Conservation (phyloP, 2,329 filamentous ascomycete species). For the Penicillium sp. region DNA sequence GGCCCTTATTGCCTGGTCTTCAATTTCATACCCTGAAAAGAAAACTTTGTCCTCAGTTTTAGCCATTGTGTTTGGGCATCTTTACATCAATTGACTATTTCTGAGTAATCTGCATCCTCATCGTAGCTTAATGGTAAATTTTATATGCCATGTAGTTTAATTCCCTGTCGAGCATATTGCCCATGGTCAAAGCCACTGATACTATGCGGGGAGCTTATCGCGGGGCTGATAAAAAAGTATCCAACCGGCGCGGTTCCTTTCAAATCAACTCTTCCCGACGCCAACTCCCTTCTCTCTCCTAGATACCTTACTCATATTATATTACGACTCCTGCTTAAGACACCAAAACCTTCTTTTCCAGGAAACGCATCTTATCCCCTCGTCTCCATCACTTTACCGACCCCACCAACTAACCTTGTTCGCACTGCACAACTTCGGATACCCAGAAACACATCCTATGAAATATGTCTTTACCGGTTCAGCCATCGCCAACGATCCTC, state of each 20-base stretch:
- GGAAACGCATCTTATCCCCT: not conserved
- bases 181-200: not conserved
- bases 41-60: conserved; percentile 29
- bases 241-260: not conserved
- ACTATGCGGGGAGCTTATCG: conserved; percentile 11
- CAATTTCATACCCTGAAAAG: conserved; percentile 41
- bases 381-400: not conserved
- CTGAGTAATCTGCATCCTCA: conserved; percentile 6
- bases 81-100: conserved; percentile 26
- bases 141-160: not conserved
- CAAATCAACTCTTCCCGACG: not conserved
- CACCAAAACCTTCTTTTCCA: not conserved
- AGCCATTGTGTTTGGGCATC: conserved; percentile 26
- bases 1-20: conserved; percentile 54
- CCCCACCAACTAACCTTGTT: not conserved
- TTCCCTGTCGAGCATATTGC: not conserved
- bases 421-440: not conserved
- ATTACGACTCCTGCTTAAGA: not conserved
- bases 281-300: not conserved
- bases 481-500: conserved; percentile 44
- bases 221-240: conserved; percentile 10
- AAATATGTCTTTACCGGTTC: conserved; percentile 23
- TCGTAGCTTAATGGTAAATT: not conserved
- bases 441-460: not conserved
- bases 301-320: not conserved